These are phyloP conservation scores for Tetrastigma voinierianum DNA, from an alignment of 164 flowering plant genomes.

Conservation along the genomic window DNA sequence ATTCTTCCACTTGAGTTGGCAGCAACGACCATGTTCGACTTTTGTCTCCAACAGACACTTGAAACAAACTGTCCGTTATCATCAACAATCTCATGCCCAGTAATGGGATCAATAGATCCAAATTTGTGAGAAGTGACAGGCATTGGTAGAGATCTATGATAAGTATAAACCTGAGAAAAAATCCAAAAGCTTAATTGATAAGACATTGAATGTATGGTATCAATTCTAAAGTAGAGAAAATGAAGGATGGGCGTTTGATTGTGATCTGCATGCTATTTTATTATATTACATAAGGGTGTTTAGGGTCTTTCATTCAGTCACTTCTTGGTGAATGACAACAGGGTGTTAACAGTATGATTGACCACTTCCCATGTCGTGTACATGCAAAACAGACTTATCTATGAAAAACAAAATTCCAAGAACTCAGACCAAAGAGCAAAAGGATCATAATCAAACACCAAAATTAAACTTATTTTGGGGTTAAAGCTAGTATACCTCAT, in stretches of 20 bases:
- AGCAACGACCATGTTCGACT: conserved; percentile 72
- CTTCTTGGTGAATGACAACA: neutral
- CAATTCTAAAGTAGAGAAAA: no score
- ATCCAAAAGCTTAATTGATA: no score
- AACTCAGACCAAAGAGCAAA: neutral
- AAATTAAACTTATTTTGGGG: neutral
- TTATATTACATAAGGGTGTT: no score
- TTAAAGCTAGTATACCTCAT: conserved; percentile 53
- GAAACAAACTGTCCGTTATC: conserved; percentile 84
- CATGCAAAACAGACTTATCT: neutral
- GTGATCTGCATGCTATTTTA: no score
- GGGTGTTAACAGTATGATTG: neutral
- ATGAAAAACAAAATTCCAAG: neutral
- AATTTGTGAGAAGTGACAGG: conserved; percentile 81
- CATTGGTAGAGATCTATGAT: conserved; percentile 80
- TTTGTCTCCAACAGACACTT: conserved; percentile 82
- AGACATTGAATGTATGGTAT: no score
- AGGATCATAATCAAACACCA: neutral
- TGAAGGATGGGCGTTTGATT: no score
- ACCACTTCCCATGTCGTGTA: neutral
- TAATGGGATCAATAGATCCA: conserved; percentile 67
- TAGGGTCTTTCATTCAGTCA: no score
- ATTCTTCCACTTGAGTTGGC: conserved; percentile 81
- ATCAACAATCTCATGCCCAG: conserved; percentile 62
- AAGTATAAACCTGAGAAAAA: conserved; percentile 61